These are phyloP conservation scores for Viola odorata DNA, from an alignment of 345 rosid species.

Conservation along the genomic window DNA sequence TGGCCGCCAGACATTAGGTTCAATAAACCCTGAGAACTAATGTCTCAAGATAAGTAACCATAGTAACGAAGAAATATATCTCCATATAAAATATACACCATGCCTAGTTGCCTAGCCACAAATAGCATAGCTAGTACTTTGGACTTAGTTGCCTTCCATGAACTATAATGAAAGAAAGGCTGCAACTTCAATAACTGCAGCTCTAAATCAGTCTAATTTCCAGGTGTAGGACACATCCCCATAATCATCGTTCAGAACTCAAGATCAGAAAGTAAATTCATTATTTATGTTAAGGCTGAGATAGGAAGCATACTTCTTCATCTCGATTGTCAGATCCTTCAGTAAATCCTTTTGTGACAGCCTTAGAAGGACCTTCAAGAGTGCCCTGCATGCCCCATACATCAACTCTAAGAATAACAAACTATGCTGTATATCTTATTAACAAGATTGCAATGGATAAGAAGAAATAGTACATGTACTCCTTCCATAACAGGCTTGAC, in stretches of 20 bases:
- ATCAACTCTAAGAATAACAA: conserved; percentile 17
- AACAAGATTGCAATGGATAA: conserved; percentile 9
- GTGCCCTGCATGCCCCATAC: conserved; percentile 37
- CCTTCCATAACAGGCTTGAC: conserved; percentile 49
- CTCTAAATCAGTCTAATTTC: too few species aligned
- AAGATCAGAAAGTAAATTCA: conserved; percentile 5
- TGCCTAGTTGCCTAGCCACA: not conserved
- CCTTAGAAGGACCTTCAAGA: conserved; percentile 34
- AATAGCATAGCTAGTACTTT: not conserved
- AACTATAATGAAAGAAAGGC: too few species aligned
- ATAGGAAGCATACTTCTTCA: conserved; percentile 34
- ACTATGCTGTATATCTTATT: not conserved
- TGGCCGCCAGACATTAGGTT: not conserved
- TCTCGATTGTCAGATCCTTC: conserved; percentile 32
- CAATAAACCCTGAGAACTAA: not conserved
- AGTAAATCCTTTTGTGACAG: conserved; percentile 21
- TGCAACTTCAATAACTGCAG: too few species aligned
- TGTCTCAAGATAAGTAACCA: too few species aligned
- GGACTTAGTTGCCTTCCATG: too few species aligned
- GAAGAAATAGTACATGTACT: conserved; percentile 34
- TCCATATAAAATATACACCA: not conserved
- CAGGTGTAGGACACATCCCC: too few species aligned
- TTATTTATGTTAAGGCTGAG: conserved; percentile 6
- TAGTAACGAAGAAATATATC: not conserved
- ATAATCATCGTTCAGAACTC: not conserved